Percentiles rank a stretch among this genome's conserved stretches.
Evolutionary conservation across 306 rosid genomes (phyloP).

Genomic region (Urtica urens): DNA sequence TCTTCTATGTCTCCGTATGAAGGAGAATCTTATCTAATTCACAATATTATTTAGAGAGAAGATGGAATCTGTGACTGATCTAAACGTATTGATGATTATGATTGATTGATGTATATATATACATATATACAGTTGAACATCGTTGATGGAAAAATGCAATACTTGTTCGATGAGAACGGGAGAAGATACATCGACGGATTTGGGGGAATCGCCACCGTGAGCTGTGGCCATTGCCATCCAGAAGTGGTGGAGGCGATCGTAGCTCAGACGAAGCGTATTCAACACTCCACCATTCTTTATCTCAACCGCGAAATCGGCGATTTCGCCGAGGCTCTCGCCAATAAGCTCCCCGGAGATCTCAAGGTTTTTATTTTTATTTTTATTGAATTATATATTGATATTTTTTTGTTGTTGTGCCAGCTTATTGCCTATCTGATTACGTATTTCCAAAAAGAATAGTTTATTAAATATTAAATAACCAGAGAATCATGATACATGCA

Average conservation of each 20-base stretch:
- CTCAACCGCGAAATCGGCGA: constrained; percentile 67
- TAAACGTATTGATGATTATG: too few species aligned
- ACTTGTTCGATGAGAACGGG: constrained; percentile 77
- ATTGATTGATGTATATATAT: too few species aligned
- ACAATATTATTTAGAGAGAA: too few species aligned
- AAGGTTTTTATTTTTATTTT: constrained; percentile 33
- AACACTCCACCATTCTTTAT: constrained; percentile 80
- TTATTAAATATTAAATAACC: too few species aligned
- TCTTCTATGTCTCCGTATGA: too few species aligned
- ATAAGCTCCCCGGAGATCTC: constrained; percentile 75
- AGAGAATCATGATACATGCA: too few species aligned
- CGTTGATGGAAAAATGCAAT: constrained; percentile 80
- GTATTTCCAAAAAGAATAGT: too few species aligned
- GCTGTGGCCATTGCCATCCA: constrained; percentile 96
- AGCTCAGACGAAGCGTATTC: constrained; percentile 53
- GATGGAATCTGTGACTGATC: too few species aligned
- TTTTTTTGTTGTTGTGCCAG: too few species aligned
- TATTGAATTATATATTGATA: too few species aligned
- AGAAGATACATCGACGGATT: constrained; percentile 77
- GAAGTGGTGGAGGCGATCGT: constrained; percentile 77
- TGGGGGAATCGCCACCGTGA: constrained; percentile 93
- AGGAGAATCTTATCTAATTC: too few species aligned
- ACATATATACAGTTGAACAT: constrained; percentile 71
- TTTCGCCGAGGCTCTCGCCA: constrained; percentile 75
- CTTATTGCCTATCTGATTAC: too few species aligned